These are phyloP conservation scores for Nakazawaea molendinolei DNA, from an alignment of 805 yeast genomes.

Conservation along the genomic window DNA sequence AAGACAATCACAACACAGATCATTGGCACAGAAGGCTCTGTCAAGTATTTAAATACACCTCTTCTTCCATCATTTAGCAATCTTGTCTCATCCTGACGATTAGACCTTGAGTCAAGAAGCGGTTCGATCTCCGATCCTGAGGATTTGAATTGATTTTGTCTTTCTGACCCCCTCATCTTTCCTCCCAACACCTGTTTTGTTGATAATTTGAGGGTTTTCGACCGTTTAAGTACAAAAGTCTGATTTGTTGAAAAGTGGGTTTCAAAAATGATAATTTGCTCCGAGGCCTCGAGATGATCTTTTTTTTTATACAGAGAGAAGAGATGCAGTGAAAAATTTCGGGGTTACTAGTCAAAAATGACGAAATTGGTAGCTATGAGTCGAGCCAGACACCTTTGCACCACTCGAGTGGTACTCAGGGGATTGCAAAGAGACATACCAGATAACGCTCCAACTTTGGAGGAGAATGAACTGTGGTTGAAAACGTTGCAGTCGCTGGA, in stretches of 20 bases:
- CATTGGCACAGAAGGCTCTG: conserved; percentile 49
- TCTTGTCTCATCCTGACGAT: conserved; percentile 3
- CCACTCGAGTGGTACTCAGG: not conserved
- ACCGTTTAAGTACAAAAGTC: too few species aligned
- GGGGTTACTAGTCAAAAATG: not conserved
- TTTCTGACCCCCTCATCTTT: too few species aligned
- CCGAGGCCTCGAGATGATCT: too few species aligned
- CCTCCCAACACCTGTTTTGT: too few species aligned
- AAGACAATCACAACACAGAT: conserved; percentile 36
- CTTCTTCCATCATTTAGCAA: conserved; percentile 1
- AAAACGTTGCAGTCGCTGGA: conserved; percentile 10
- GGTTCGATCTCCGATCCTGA: too few species aligned
- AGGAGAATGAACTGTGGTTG: conserved; percentile 28
- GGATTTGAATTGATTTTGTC: too few species aligned
- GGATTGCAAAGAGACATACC: conserved; percentile 16
- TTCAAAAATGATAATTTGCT: not conserved
- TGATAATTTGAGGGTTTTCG: too few species aligned
- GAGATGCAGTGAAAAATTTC: too few species aligned
- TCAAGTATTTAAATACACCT: too few species aligned
- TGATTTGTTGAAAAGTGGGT: too few species aligned
- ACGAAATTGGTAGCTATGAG: too few species aligned
- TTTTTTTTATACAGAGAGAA: not conserved
- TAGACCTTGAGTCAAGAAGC: too few species aligned
- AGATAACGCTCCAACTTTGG: conserved; percentile 28
- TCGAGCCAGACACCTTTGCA: not conserved